Evolutionary conservation across 768 basidiomycete genomes (phyloP), one percentile per base, ranked within the genome.

Genomic region (Boletus insuetus): DNA sequence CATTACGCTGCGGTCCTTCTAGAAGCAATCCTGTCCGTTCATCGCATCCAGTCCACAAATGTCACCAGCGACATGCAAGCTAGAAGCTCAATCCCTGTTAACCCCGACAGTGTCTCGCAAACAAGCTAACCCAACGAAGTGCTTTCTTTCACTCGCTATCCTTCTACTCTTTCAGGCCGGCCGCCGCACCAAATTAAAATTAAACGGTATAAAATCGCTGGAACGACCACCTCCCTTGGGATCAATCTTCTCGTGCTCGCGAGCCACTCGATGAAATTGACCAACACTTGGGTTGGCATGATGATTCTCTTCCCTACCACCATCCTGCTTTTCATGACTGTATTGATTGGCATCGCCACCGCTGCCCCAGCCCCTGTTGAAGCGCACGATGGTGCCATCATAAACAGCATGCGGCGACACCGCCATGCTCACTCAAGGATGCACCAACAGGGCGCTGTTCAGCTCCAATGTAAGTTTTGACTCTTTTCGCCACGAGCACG

Each of bases 171-270:
- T 48, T 34, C 34, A 38, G 46, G 50, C 9, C n/a, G 37, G 29
- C 29, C 29, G 29, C 12, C 10, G 12, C 31, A 42, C 16, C 40
- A 26, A 8, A 29, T 26, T 26, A 14, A 12, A 9, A 1, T 29
- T 29, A 29, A 29, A 29, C 34, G 42, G n/a, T 54, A 58, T 58
- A 65, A 58, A 58, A 39, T 20, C n/a, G 22, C 8, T 12, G 13
- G 35, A 22, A 37, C 14, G 19, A 31, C 26, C 26, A 14, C 16
- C 43, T 14, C 16, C 31, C 9, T 13, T n/a, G 26, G 32, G 3
- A 43, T 3, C 35, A 40, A 7, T 40, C 48, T 16, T 32, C 34
- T 12, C n/a, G 6, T 10, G 6, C 32, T 35, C 45, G 8, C 31
- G 6, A 47, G 14, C 29, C 8, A 9, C 34, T 17, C 5, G n/a